phyloP scores from a whole-genome alignment of 805 yeast genomes.

The Yarrowia sp. region DNA sequence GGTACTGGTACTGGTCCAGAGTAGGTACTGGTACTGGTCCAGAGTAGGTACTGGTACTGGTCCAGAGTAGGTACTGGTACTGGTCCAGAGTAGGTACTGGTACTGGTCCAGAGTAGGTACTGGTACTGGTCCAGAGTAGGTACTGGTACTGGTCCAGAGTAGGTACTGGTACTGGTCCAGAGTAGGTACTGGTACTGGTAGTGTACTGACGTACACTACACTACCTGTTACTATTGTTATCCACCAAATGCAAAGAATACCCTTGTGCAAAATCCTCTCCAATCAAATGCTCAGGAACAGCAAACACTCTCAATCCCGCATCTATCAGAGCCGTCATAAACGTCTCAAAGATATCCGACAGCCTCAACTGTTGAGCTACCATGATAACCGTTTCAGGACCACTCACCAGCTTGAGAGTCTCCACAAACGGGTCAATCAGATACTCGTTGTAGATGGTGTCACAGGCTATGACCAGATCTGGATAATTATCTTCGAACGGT shows the following conservation, averaged over 20 bases:
- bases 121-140: no score
- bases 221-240: not conserved
- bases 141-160: no score
- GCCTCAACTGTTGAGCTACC: slow-evolving; percentile 54
- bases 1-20: no score
- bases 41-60: no score
- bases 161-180: no score
- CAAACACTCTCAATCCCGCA: slow-evolving; percentile 36
- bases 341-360: slow-evolving; percentile 47
- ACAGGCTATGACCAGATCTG: slow-evolving; percentile 54
- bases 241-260: slow-evolving; percentile 27
- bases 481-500: slow-evolving; percentile 25
- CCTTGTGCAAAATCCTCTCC: slow-evolving; percentile 27
- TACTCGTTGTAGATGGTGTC: slow-evolving; percentile 66
- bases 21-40: no score
- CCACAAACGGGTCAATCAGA: slow-evolving; percentile 49
- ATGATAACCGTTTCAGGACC: slow-evolving; percentile 40
- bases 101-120: no score
- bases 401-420: slow-evolving; percentile 40
- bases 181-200: no score
- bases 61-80: no score
- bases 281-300: slow-evolving; percentile 28
- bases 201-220: no score
- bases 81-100: no score
- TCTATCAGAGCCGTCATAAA: slow-evolving; percentile 42